Evolutionary conservation across 139 green algal species (phyloP).

Genomic region (Picochlorum sp.): DNA sequence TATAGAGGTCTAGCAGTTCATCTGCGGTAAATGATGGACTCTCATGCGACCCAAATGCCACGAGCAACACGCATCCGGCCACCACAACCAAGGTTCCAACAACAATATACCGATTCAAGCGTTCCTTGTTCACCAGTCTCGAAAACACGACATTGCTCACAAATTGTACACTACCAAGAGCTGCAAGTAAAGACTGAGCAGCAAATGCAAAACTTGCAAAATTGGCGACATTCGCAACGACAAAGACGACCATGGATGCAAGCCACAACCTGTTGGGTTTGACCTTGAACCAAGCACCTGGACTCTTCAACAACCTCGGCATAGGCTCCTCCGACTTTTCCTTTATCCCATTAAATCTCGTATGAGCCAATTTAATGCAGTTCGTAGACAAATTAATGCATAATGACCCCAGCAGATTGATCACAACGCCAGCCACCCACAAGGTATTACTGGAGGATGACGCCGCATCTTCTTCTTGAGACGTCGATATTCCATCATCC

Average conservation of each 20-base stretch:
- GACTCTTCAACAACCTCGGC: background rate
- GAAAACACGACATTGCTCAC: constrained; percentile 81
- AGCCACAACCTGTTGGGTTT: constrained; percentile 47
- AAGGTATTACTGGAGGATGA: constrained; percentile 5
- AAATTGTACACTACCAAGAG: constrained; percentile 79
- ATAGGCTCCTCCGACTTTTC: background rate
- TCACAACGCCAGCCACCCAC: constrained; percentile 36
- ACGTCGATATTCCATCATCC: no score
- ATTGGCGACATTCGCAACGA: constrained; percentile 5
- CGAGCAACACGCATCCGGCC: constrained; percentile 69
- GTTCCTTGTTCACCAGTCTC: constrained; percentile 63
- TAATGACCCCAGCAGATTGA: constrained; percentile 62
- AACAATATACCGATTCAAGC: constrained; percentile 45
- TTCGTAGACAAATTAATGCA: constrained; percentile 72
- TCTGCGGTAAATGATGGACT: constrained; percentile 46
- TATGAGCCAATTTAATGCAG: constrained; percentile 85
- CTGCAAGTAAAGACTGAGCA: constrained; percentile 73
- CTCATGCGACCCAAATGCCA: constrained; percentile 76
- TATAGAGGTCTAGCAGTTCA: constrained; percentile 58
- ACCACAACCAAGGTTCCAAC: constrained; percentile 65
- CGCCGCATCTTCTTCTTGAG: background rate
- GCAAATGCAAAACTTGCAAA: constrained; percentile 53
- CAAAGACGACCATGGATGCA: constrained; percentile 38
- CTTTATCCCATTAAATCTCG: constrained; percentile 39
- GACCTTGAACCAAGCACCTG: constrained; percentile 6